A percentile compares a stretch with the other conserved stretches of the same genome.
These are phyloP conservation scores for Clausena lansium DNA, from an alignment of 345 rosid genomes.

Conservation along the genomic window DNA sequence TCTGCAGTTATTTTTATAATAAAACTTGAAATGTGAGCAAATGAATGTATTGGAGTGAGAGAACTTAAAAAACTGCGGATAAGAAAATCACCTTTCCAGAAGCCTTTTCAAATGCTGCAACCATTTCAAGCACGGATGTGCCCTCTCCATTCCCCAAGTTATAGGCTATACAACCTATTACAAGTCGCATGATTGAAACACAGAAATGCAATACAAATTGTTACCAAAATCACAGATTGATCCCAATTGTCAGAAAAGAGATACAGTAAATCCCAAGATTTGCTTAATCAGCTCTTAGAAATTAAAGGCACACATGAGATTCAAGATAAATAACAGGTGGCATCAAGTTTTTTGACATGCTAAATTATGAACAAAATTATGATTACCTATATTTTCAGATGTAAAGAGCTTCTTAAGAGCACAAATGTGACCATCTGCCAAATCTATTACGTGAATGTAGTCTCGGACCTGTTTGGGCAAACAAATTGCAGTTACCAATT, in stretches of 20 bases:
- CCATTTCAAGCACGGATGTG: conserved; percentile 92
- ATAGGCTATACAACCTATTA: conserved; percentile 74
- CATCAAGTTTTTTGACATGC: neutral
- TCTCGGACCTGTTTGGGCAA: conserved; percentile 64
- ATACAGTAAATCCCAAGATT: neutral
- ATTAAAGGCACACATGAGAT: neutral
- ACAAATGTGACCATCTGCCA: conserved; percentile 93
- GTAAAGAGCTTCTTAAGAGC: conserved; percentile 71
- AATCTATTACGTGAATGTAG: conserved; percentile 94
- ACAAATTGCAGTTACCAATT: neutral
- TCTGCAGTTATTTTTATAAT: conserved; percentile 43
- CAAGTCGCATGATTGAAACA: neutral
- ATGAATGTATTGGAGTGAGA: neutral
- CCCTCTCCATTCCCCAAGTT: conserved; percentile 90
- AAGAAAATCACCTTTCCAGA: conserved; percentile 68
- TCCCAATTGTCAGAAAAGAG: neutral
- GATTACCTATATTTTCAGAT: conserved; percentile 57
- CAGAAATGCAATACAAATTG: neutral
- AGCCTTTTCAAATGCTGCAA: conserved; percentile 86
- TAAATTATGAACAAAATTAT: neutral
- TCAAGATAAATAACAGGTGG: neutral
- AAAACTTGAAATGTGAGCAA: neutral
- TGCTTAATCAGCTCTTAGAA: neutral
- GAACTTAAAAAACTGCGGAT: neutral
- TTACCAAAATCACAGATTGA: neutral